Conservation (phyloP, 2,329 filamentous ascomycete genomes). For the Trichoderma koningiopsis region DNA sequence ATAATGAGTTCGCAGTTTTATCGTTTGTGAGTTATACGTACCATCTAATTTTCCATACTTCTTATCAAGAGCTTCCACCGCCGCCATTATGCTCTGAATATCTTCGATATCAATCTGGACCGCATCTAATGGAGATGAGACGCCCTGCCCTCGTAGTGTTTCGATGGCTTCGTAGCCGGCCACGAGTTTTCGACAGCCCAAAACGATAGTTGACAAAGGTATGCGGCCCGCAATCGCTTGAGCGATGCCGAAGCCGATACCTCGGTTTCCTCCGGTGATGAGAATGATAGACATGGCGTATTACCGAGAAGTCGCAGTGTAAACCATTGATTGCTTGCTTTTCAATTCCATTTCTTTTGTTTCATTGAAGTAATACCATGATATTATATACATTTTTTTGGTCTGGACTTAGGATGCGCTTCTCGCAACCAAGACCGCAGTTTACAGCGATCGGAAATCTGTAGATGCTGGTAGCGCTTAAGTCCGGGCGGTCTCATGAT, state of each 20-base stretch:
- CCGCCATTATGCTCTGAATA: slow-evolving; percentile 25
- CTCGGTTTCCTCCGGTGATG: slow-evolving; percentile 32
- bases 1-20: background rate
- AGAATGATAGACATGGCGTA: slow-evolving; percentile 13
- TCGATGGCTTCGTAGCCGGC: slow-evolving; percentile 18
- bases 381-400: background rate
- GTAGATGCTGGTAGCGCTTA: slow-evolving; percentile 4
- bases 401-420: background rate
- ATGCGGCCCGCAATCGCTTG: slow-evolving; percentile 31
- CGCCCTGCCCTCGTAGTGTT: background rate
- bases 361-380: background rate
- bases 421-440: background rate
- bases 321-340: background rate
- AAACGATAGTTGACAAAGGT: slow-evolving; percentile 31
- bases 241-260: slow-evolving; percentile 39
- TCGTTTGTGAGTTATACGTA: background rate
- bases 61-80: slow-evolving; percentile 22
- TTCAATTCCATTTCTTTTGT: background rate
- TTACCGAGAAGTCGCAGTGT: background rate
- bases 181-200: slow-evolving; percentile 28
- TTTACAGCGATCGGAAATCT: slow-evolving; percentile 8
- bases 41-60: slow-evolving; percentile 30
- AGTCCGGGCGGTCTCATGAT: background rate
- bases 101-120: slow-evolving; percentile 29
- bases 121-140: slow-evolving; percentile 14